Evolutionary conservation across 768 basidiomycete genomes (phyloP), one percentile per base, ranked within the genome.

Genomic region (Mycena capillaripes): DNA sequence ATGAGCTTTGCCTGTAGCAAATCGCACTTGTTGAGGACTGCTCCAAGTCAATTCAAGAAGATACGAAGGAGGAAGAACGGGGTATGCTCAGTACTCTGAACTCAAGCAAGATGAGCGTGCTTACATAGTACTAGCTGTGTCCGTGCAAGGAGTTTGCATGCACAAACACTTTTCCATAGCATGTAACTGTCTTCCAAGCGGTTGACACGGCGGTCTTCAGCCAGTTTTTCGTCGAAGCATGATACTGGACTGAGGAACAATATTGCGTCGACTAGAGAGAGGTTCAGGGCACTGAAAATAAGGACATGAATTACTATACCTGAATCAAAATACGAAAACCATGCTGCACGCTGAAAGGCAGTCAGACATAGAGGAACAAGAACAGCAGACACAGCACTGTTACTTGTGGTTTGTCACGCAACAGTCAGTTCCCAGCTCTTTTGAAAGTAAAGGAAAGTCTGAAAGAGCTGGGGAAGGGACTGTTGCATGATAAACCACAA

Each of bases 211-310:
- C 84, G 85, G 76, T 95, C 89, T 80, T 95, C 95, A 7, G 90
- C 90, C 0, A 96, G 85, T 60, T 86, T 88, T 79, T 96, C 94
- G 76, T 96, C 92, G 78, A 96, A 96, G 64, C 93, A 92, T 30
- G 92, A 94, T 76, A 96, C 91, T 74, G 86, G 84, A 57, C 42
- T 63, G 50, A 63, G 56, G 40, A 58, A 44, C 66, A 56, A 19
- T 38, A 68, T 32, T 23, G 65, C 65, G 69, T 61, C 23, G 64
- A 48, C 16, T 10, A 38, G 16, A 16, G 38, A 38, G 10, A 10
- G n/a, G n/a, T n/a, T n/a, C n/a, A n/a, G 38, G 38, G 16, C 10
- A 38, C 38, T 38, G 83, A 95, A 96, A 76, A 96, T 95, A 79
- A 96, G 6, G 6, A 36, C 2, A 10, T 10, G 38, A 38, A 10